A percentile compares a stretch with the other conserved stretches of the same genome.
These are phyloP conservation scores for Phytophthora capsici DNA, from an alignment of 352 stramenopile species.

Conservation along the genomic window DNA sequence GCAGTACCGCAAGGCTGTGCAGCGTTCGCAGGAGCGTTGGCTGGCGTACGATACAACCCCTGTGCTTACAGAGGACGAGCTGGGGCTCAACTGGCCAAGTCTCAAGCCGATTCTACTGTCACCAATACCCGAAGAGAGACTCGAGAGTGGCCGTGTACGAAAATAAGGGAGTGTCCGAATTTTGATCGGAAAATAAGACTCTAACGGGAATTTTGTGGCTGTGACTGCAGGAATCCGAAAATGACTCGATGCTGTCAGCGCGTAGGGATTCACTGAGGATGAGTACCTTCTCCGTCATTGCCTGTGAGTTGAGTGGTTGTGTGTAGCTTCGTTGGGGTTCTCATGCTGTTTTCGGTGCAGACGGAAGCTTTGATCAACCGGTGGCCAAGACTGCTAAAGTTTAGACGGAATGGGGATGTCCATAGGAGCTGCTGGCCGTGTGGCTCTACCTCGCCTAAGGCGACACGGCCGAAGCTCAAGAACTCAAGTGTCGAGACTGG, in stretches of 20 bases:
- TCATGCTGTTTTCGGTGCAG: slow-evolving; percentile 28
- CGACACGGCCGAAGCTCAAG: slow-evolving; percentile 14
- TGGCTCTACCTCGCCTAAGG: slow-evolving; percentile 13
- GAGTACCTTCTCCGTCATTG: slow-evolving; percentile 49
- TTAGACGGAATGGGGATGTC: slow-evolving; percentile 10
- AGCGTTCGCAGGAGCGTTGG: slow-evolving; percentile 71
- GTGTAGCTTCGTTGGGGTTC: neutral
- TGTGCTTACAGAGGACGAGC: slow-evolving; percentile 38
- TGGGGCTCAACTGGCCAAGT: slow-evolving; percentile 55
- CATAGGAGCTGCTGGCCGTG: slow-evolving; percentile 6
- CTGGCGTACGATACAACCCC: slow-evolving; percentile 52
- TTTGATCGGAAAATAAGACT: neutral
- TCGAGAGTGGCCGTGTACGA: slow-evolving; percentile 55
- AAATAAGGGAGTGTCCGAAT: neutral
- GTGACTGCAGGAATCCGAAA: slow-evolving; percentile 52
- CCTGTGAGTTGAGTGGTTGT: slow-evolving; percentile 42
- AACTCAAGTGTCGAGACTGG: slow-evolving; percentile 5
- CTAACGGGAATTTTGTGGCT: slow-evolving; percentile 13
- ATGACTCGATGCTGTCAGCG: slow-evolving; percentile 46
- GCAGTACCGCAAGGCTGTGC: slow-evolving; percentile 66
- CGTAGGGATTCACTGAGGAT: slow-evolving; percentile 44
- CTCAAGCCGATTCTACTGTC: slow-evolving; percentile 67
- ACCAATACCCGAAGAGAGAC: slow-evolving; percentile 69
- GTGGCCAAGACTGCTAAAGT: slow-evolving; percentile 35
- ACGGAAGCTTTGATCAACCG: slow-evolving; percentile 48